These are phyloP conservation scores for Isabelozyma gotoi DNA, from an alignment of 805 yeast species.

Conservation along the genomic window DNA sequence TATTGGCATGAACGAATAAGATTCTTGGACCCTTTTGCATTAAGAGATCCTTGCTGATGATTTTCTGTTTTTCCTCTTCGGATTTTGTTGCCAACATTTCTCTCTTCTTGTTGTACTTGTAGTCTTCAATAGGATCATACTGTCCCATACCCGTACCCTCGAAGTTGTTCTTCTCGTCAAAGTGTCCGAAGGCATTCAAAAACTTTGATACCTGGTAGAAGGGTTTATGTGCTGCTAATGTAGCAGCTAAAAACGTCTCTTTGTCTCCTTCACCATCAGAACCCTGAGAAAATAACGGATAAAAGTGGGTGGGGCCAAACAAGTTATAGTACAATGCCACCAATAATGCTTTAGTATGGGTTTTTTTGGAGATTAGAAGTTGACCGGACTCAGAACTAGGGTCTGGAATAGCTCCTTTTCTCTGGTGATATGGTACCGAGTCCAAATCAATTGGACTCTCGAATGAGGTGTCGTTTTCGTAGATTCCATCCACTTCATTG, in stretches of 20 bases:
- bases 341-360: conserved; percentile 36
- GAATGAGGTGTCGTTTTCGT: conserved; percentile 6
- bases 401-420: conserved; percentile 31
- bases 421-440: conserved; percentile 27
- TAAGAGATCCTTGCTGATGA: conserved; percentile 5
- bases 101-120: conserved; percentile 17
- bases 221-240: conserved; percentile 46
- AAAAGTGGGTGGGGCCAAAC: conserved; percentile 42
- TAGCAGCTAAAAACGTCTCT: conserved; percentile 74
- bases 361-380: conserved; percentile 37
- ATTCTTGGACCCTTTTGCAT: conserved; percentile 23
- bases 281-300: conserved; percentile 45
- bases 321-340: conserved; percentile 42
- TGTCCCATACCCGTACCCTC: conserved; percentile 81
- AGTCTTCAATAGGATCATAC: conserved; percentile 66
- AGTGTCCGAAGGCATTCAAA: conserved; percentile 53
- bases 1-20: conserved; percentile 64
- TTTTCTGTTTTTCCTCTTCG: conserved; percentile 6
- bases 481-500: conserved; percentile 26
- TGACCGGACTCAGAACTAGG: conserved; percentile 42
- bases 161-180: conserved; percentile 35
- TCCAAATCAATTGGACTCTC: background rate
- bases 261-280: conserved; percentile 78
- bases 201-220: conserved; percentile 56
- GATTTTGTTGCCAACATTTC: conserved; percentile 2